These are phyloP conservation scores for Boletus tomentosulus DNA, from an alignment of 768 basidiomycete genomes.

Conservation along the genomic window DNA sequence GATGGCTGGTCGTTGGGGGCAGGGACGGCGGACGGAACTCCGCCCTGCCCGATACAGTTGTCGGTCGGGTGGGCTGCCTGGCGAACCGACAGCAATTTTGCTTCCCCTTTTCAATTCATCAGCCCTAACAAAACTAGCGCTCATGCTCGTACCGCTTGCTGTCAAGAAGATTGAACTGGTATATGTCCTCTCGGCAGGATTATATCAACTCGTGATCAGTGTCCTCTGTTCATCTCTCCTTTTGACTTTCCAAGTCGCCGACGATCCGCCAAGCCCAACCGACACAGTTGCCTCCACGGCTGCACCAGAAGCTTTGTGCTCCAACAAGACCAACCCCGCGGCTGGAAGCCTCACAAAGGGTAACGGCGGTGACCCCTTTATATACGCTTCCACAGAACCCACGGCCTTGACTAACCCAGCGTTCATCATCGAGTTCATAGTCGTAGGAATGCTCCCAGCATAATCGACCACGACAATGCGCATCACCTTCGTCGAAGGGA, in stretches of 20 bases:
- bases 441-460: slow-evolving; percentile 80
- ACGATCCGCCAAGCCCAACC: slow-evolving; percentile 28
- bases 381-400: slow-evolving; percentile 66
- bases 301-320: slow-evolving; percentile 35
- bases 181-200: slow-evolving; percentile 46
- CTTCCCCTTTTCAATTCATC: slow-evolving; percentile 41
- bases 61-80: slow-evolving; percentile 13
- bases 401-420: slow-evolving; percentile 65
- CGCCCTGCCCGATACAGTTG: slow-evolving; percentile 8
- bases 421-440: slow-evolving; percentile 84
- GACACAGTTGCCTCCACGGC: slow-evolving; percentile 33
- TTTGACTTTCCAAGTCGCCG: slow-evolving; percentile 52
- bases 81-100: slow-evolving; percentile 31
- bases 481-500: slow-evolving; percentile 88
- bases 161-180: slow-evolving; percentile 47
- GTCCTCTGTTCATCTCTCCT: slow-evolving; percentile 55
- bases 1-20: slow-evolving; percentile 18
- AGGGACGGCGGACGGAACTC: slow-evolving; percentile 25
- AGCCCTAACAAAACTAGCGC: slow-evolving; percentile 12
- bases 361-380: slow-evolving; percentile 61
- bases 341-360: too few species aligned
- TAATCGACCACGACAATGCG: slow-evolving; percentile 83
- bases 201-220: slow-evolving; percentile 55
- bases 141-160: neutral
- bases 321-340: too few species aligned